A percentile compares a stretch with the other conserved stretches of the same genome.
These are phyloP conservation scores for Quercus glauca DNA, from an alignment of 306 rosid species.

Conservation along the genomic window DNA sequence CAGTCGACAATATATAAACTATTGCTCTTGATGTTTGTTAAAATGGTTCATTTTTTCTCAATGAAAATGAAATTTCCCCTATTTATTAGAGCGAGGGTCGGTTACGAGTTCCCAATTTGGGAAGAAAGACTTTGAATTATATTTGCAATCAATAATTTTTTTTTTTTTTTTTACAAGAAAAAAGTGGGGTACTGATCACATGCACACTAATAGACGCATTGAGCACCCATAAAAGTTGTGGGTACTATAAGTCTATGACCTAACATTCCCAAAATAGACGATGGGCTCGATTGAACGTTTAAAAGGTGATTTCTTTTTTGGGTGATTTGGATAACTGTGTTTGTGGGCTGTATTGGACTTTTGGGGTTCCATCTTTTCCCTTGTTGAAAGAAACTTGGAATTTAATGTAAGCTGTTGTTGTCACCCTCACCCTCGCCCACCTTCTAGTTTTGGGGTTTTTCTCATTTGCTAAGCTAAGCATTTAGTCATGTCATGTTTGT, in stretches of 20 bases:
- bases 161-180: conserved; percentile 2
- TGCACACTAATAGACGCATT: conserved; percentile 23
- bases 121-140: conserved; percentile 32
- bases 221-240: conserved; percentile 30
- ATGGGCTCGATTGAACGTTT: conserved; percentile 16
- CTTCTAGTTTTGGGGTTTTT: conserved; percentile 27
- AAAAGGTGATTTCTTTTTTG: conserved; percentile 15
- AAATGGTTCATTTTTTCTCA: conserved; percentile 19
- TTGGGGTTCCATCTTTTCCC: conserved; percentile 30
- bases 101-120: conserved; percentile 39
- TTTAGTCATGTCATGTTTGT: conserved; percentile 8
- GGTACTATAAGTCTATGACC: conserved; percentile 18
- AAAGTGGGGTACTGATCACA: conserved; percentile 34
- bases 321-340: background rate
- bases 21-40: conserved; percentile 11
- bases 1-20: background rate
- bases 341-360: conserved; percentile 30
- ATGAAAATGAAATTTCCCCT: conserved; percentile 21
- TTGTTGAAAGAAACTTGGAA: conserved; percentile 7
- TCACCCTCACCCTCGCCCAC: background rate
- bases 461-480: conserved; percentile 23
- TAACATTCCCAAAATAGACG: conserved; percentile 28
- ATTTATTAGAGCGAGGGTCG: conserved; percentile 13
- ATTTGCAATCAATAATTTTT: conserved; percentile 13
- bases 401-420: conserved; percentile 15